Conservation (phyloP, 345 rosid genomes). For the Excoecaria agallocha region DNA sequence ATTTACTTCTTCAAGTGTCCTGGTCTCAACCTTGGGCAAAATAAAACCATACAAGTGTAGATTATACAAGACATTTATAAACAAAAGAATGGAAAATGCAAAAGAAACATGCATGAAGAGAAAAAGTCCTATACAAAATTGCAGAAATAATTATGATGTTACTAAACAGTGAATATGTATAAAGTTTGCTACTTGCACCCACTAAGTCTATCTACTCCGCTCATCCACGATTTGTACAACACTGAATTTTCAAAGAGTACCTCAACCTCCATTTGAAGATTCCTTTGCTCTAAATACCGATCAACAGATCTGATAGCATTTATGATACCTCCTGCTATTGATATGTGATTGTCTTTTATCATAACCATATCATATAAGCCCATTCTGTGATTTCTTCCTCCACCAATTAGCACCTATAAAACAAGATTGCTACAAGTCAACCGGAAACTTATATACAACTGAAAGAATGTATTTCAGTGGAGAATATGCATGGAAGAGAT, state of each 20-base stretch:
- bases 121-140: not conserved
- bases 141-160: not conserved
- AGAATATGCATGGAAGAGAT: conserved; percentile 28
- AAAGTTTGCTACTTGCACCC: too few relatives aligned
- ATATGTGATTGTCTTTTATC: conserved; percentile 97
- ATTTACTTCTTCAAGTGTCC: conserved; percentile 79
- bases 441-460: conserved; percentile 14
- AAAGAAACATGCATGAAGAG: too few relatives aligned
- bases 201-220: not conserved
- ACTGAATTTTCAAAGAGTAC: conserved; percentile 34
- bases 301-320: conserved; percentile 78
- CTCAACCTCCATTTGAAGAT: conserved; percentile 93
- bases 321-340: conserved; percentile 79
- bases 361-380: conserved; percentile 97
- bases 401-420: conserved; percentile 84
- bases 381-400: conserved; percentile 91
- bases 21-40: conserved; percentile 70
- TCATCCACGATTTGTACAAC: not conserved
- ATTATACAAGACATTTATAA: not conserved
- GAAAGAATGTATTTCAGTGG: not conserved
- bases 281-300: conserved; percentile 53
- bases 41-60: not conserved
- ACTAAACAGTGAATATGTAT: not conserved
- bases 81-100: not conserved
- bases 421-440: conserved; percentile 31